These are phyloP conservation scores for Coemansia sp. DNA, from an alignment of 192 early-diverging fungal genomes.

Conservation along the genomic window DNA sequence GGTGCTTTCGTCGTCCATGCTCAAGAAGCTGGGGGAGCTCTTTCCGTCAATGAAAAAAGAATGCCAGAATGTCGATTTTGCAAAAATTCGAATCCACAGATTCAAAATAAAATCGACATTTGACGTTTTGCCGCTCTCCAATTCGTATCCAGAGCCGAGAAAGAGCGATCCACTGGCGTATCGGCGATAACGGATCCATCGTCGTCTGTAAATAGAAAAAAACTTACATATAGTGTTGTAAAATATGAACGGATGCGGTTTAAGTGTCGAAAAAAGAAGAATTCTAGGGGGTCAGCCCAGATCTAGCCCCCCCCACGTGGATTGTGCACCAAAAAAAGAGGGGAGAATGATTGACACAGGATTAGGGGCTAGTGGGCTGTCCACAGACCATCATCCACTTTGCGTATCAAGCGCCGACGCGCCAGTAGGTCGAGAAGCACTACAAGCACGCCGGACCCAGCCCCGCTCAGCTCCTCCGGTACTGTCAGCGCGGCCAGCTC, in stretches of 20 bases:
- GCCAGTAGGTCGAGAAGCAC: conserved; percentile 41
- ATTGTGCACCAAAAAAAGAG: neutral
- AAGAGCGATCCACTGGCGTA: neutral
- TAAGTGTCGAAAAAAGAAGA: neutral
- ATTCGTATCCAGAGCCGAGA: neutral
- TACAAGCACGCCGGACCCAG: conserved; percentile 7
- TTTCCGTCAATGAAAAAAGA: neutral
- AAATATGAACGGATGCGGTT: neutral
- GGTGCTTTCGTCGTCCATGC: neutral
- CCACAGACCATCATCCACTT: conserved; percentile 33
- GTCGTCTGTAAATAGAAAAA: neutral
- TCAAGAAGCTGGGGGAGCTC: neutral
- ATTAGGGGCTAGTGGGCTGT: conserved; percentile 18
- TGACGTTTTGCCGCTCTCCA: neutral
- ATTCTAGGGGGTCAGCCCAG: neutral
- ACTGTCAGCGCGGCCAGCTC: conserved; percentile 5
- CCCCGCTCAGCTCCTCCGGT: conserved; percentile 8
- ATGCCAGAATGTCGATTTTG: neutral
- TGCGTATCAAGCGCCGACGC: conserved; percentile 33
- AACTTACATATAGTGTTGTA: neutral
- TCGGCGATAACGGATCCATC: neutral
- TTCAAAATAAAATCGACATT: neutral
- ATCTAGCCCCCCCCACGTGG: neutral
- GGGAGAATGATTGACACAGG: neutral
- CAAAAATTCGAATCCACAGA: neutral